These are phyloP conservation scores for Rhodotorula babjevae DNA, from an alignment of 768 basidiomycete genomes.

Conservation along the genomic window DNA sequence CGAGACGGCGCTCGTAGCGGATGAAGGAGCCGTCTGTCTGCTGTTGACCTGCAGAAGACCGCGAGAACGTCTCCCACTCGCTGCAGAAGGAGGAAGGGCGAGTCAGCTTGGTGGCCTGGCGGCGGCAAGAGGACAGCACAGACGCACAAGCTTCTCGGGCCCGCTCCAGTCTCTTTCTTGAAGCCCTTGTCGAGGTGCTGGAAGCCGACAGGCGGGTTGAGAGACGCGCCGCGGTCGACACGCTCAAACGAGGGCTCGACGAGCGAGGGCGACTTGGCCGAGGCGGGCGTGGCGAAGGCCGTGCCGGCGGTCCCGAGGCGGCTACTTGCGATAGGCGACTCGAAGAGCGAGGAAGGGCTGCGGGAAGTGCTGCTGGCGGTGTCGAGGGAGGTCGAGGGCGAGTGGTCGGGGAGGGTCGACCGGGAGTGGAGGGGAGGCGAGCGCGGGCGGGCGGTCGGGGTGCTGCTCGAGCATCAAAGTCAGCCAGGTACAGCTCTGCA, in stretches of 20 bases:
- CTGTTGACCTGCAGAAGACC: too few relatives aligned
- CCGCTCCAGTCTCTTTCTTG: background rate
- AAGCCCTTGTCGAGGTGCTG: conserved; percentile 2
- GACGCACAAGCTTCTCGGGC: conserved; percentile 18
- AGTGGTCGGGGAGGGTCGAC: too few relatives aligned
- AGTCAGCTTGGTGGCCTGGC: background rate
- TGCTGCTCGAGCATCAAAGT: too few relatives aligned
- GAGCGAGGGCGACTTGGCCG: background rate
- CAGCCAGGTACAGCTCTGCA: too few relatives aligned
- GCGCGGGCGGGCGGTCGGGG: too few relatives aligned
- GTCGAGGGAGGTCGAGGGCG: too few relatives aligned
- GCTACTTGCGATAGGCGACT: background rate
- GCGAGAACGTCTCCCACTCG: conserved; percentile 4
- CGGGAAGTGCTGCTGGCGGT: background rate
- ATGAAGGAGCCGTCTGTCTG: too few relatives aligned
- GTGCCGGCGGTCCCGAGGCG: background rate
- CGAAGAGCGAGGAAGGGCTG: background rate
- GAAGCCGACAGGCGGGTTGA: background rate
- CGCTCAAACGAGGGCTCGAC: background rate
- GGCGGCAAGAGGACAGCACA: too few relatives aligned
- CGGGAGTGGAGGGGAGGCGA: too few relatives aligned
- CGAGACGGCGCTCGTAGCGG: conserved; percentile 56
- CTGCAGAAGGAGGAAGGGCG: background rate
- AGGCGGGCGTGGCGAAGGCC: background rate
- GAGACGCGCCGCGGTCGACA: background rate